These are phyloP conservation scores for Quillaja saponaria DNA, from an alignment of 306 rosid species.

Conservation along the genomic window DNA sequence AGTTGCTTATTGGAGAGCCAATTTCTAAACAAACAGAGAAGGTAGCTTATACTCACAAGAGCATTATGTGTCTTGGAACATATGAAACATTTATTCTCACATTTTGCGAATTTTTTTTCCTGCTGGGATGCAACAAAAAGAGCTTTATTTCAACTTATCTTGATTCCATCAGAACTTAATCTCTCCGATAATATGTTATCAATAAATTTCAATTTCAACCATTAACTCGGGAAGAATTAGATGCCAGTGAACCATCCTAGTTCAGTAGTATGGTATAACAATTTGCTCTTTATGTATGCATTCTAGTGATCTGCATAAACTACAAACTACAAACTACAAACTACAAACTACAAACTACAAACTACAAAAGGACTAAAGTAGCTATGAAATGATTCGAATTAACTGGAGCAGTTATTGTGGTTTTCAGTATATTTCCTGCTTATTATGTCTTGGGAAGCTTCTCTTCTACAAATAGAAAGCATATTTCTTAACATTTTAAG, in stretches of 20 bases:
- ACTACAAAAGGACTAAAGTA: constrained; percentile 9
- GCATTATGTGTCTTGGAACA: constrained; percentile 2
- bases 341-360: no score
- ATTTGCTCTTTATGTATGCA: constrained; percentile 11
- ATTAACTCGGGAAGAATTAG: constrained; percentile 6
- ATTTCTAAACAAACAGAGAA: constrained; percentile 82
- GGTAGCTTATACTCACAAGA: constrained; percentile 45
- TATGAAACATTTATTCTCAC: not conserved
- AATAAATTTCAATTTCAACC: not conserved
- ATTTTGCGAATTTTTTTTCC: no score
- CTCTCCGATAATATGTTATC: no score
- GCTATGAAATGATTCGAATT: constrained; percentile 3
- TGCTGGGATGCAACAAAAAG: no score
- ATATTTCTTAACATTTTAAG: constrained; percentile 10
- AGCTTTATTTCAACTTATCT: no score
- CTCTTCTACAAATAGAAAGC: constrained; percentile 7
- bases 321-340: no score
- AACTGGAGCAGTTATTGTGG: no score
- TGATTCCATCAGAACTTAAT: no score
- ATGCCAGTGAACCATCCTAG: constrained; percentile 4
- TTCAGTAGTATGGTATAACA: constrained; percentile 10
- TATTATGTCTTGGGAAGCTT: not conserved
- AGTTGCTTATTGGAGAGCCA: constrained; percentile 85
- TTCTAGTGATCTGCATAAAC: no score
- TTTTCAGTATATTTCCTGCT: constrained; percentile 2